Percentiles rank a stretch among this genome's conserved stretches.
Evolutionary conservation across 768 basidiomycete genomes (phyloP).

Genomic region (Pisolithus orientalis): DNA sequence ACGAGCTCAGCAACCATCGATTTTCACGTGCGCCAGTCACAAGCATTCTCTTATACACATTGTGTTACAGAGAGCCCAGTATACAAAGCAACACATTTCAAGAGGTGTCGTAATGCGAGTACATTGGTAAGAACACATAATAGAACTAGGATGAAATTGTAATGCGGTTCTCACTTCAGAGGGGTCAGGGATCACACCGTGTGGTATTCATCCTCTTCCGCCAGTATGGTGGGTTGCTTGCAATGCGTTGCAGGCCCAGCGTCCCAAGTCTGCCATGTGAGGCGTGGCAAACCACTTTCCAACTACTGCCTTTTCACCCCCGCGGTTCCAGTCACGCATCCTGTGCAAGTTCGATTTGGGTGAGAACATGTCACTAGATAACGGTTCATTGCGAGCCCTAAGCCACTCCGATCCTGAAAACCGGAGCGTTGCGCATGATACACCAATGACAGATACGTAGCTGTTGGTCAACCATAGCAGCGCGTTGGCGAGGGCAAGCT

Average conservation of each 20-base stretch:
- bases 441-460: slow-evolving; percentile 30
- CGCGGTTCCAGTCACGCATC: background rate
- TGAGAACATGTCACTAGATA: background rate
- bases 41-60: too few species aligned
- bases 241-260: background rate
- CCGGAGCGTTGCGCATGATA: slow-evolving; percentile 33
- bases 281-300: background rate
- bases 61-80: too few species aligned
- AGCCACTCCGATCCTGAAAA: slow-evolving; percentile 1
- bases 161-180: too few species aligned
- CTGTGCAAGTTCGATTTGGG: background rate
- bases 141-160: too few species aligned
- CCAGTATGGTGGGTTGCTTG: background rate
- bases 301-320: background rate
- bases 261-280: background rate
- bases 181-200: too few species aligned
- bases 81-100: too few species aligned
- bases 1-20: too few species aligned
- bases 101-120: too few species aligned
- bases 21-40: too few species aligned
- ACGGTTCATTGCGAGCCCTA: background rate
- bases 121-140: too few species aligned
- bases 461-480: slow-evolving; percentile 12
- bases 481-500: background rate
- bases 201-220: too few species aligned